A percentile compares a stretch with the other conserved stretches of the same genome.
These are phyloP conservation scores for Gaultheria prostrata DNA, from an alignment of 148 eudicot genomes.

Conservation along the genomic window DNA sequence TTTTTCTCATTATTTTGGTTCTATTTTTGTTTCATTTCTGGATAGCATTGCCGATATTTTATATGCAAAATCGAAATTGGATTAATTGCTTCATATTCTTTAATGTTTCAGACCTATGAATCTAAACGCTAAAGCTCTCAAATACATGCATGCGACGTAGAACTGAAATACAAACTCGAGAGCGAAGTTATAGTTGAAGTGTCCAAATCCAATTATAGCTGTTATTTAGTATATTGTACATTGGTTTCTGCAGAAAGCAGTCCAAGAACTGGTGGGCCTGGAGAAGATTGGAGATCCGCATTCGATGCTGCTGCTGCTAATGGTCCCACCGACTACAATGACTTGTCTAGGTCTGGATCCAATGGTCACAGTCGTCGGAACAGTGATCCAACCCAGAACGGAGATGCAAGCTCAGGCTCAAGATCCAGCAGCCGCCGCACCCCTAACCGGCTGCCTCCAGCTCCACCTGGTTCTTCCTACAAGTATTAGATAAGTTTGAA, in stretches of 20 bases:
- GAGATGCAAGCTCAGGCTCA: constrained; percentile 57
- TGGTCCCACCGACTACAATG: constrained; percentile 47
- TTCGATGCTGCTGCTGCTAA: constrained; percentile 87
- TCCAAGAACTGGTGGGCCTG: constrained; percentile 64
- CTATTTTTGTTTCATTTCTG: not conserved
- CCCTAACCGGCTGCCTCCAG: constrained; percentile 89
- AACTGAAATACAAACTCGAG: not conserved
- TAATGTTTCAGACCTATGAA: not conserved
- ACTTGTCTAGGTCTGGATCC: constrained; percentile 48
- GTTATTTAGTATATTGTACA: not conserved
- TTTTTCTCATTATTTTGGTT: not conserved
- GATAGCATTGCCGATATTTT: not conserved
- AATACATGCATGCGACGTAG: not conserved
- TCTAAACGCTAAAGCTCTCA: not conserved
- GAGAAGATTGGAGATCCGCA: constrained; percentile 96
- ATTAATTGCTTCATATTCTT: not conserved
- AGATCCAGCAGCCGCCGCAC: constrained; percentile 81
- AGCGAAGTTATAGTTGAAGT: not conserved
- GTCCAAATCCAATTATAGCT: not conserved
- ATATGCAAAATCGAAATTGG: not conserved
- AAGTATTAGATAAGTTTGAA: constrained; percentile 54
- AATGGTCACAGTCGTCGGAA: constrained; percentile 66
- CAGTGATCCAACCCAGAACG: constrained; percentile 77
- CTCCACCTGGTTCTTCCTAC: constrained; percentile 76
- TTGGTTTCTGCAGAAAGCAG: constrained; percentile 65